Conservation (phyloP, 2,329 filamentous ascomycete genomes). For the Fusarium penzigii region DNA sequence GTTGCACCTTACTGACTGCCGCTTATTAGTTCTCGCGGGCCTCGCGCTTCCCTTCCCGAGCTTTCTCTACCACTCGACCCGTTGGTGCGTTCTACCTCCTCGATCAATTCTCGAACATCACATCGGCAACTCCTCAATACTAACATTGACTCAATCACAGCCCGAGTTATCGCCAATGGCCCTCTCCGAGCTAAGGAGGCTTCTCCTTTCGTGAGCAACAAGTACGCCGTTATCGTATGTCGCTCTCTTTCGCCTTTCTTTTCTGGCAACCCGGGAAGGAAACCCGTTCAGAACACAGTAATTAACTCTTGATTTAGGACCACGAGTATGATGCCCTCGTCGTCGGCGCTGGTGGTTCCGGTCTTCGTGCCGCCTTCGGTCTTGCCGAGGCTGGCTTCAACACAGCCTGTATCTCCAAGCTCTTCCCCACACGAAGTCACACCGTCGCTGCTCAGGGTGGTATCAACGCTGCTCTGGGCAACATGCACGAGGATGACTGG, state of each 20-base stretch:
- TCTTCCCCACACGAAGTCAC: conserved; percentile 83
- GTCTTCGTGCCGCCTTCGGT: conserved; percentile 81
- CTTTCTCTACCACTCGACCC: conserved; percentile 85
- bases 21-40: conserved; percentile 60
- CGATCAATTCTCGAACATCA: neutral
- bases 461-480: conserved; percentile 86
- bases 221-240: conserved; percentile 92
- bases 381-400: conserved; percentile 88
- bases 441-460: conserved; percentile 82
- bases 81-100: conserved; percentile 58
- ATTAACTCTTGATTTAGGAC: conserved; percentile 59
- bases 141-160: conserved; percentile 43
- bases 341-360: conserved; percentile 80
- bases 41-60: conserved; percentile 66
- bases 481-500: conserved; percentile 99
- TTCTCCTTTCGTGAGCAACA: conserved; percentile 79
- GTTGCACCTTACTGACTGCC: conserved; percentile 23
- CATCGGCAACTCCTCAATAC: conserved; percentile 1
- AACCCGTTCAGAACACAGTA: conserved; percentile 5
- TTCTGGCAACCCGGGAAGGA: neutral
- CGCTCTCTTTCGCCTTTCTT: conserved; percentile 3
- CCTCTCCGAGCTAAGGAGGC: conserved; percentile 93
- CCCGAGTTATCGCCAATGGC: conserved; percentile 82
- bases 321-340: conserved; percentile 99
- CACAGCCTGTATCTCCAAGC: conserved; percentile 84